Evolutionary conservation across 2,329 filamentous ascomycete genomes (phyloP), one percentile per base, ranked within the genome.

Genomic region (Pestalotiopsis sp.): DNA sequence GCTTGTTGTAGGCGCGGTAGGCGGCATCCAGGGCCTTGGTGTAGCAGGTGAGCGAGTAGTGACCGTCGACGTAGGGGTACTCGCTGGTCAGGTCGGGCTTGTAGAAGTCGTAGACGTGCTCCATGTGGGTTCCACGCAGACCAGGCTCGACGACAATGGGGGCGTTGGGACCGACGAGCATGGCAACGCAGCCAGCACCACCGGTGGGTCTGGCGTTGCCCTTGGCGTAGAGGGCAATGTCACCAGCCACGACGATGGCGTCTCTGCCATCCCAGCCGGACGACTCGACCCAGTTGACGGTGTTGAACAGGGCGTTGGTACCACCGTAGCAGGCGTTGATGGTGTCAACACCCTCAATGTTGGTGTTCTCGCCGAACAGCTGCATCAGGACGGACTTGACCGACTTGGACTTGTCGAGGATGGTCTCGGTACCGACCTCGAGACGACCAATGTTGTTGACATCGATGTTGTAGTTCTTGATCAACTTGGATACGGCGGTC

Each of bases 331-430:
- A 95, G 73, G 93, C 93, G 79, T 95, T 95, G 80, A 95, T 82
- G 68, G 91, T 94, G 83, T 95, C 93, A 65, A 95, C 88, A 80
- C 93, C 93, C 84, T 95, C 93, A 70, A 95, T 85, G 84, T 92
- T 94, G 84, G 90, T 92, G 85, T 95, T 95, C 75, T 92, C 91
- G 78, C 91, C 89, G 76, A 95, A 94, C 60, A 95, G 87, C 85
- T 95, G 93, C 93, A 95, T 95, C 73, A 95, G 84, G 71, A 95
- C 92, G 38, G 92, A 92, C 88, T 95, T 95, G 84, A 95, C 93
- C 60, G 93, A 95, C 87, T 95, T 95, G 80, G 93, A 95, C 86
- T 95, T 95, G 88, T 95, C 93, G 78, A 95, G 85, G 68, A 95
- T 85, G 72, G 93, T 95, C 87, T 95, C 93, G 67, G 93, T 95